phyloP scores from a whole-genome alignment of 2,329 filamentous ascomycete species.

The Botryotinia calthae region DNA sequence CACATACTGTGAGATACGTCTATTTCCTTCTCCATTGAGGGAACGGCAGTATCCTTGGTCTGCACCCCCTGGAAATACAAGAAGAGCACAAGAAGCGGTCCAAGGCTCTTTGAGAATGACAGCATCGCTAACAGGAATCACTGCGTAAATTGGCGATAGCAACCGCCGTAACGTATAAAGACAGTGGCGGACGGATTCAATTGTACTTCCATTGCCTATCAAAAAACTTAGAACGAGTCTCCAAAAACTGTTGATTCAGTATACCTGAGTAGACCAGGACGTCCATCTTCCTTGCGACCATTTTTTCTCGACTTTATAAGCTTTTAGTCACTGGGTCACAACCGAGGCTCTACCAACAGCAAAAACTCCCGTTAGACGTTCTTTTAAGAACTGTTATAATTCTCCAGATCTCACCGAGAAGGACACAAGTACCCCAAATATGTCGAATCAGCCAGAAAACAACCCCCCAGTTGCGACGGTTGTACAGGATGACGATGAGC shows the following conservation, averaged over 20 bases:
- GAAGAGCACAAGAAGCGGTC: constrained; percentile 78
- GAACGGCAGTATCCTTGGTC: constrained; percentile 87
- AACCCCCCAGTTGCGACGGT: constrained; percentile 37
- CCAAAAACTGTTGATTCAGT: constrained; percentile 22
- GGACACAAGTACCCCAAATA: constrained; percentile 23
- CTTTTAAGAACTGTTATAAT: constrained; percentile 3
- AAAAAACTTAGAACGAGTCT: constrained; percentile 11
- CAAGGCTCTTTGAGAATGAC: constrained; percentile 89
- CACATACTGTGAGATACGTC: constrained; percentile 79
- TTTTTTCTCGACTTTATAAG: constrained; percentile 38
- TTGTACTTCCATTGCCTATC: constrained; percentile 76
- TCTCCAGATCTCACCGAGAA: constrained; percentile 15
- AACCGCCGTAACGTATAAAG: constrained; percentile 82
- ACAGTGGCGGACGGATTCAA: constrained; percentile 86
- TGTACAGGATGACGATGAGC: constrained; percentile 73
- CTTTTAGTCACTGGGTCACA: constrained; percentile 21
- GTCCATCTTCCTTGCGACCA: constrained; percentile 73
- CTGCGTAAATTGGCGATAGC: constrained; percentile 86
- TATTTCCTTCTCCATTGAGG: constrained; percentile 85
- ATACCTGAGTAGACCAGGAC: constrained; percentile 89
- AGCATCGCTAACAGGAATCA: constrained; percentile 77
- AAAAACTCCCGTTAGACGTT: background rate
- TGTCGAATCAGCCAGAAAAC: constrained; percentile 37
- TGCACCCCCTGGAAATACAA: constrained; percentile 92
- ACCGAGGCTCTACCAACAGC: constrained; percentile 28